phyloP scores from a whole-genome alignment of 1,284 basidiomycete species.

The Boletus semigastroideus region DNA sequence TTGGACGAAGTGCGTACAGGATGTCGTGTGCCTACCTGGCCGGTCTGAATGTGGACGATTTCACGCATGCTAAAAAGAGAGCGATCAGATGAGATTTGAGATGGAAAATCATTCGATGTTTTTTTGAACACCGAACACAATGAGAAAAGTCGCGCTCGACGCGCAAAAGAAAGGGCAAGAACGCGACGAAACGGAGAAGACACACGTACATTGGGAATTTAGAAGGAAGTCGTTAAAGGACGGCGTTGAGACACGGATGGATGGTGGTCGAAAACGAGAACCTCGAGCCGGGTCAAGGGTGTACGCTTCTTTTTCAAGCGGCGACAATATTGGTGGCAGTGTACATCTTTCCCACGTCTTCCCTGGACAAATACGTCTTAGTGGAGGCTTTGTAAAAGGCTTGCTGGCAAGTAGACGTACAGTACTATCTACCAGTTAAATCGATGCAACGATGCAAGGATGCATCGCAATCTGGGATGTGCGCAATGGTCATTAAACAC shows the following conservation, averaged over 20 bases:
- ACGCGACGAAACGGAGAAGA: conserved; percentile 16
- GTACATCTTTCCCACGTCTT: conserved; percentile 19
- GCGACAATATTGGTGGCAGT: conserved; percentile 33
- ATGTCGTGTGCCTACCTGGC: conserved; percentile 63
- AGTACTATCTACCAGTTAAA: too few species aligned
- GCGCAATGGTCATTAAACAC: too few species aligned
- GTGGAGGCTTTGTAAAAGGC: not conserved
- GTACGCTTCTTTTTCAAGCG: conserved; percentile 39
- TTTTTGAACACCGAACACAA: conserved; percentile 44
- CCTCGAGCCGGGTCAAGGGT: conserved; percentile 38
- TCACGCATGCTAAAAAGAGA: conserved; percentile 78
- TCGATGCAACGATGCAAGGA: too few species aligned
- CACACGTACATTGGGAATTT: conserved; percentile 32
- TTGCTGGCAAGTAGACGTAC: too few species aligned
- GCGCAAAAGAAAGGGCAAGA: conserved; percentile 16
- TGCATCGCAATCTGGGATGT: too few species aligned
- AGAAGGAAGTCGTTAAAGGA: conserved; percentile 32
- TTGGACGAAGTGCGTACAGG: not conserved
- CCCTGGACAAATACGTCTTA: conserved; percentile 16
- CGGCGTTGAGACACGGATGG: conserved; percentile 35
- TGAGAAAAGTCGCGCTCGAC: conserved; percentile 27
- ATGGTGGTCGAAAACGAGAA: conserved; percentile 38
- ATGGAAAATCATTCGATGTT: conserved; percentile 34
- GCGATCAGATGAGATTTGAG: conserved; percentile 31
- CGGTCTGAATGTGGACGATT: conserved; percentile 96